Conservation (phyloP, 768 basidiomycete genomes). For the Lentinula aciculospora region DNA sequence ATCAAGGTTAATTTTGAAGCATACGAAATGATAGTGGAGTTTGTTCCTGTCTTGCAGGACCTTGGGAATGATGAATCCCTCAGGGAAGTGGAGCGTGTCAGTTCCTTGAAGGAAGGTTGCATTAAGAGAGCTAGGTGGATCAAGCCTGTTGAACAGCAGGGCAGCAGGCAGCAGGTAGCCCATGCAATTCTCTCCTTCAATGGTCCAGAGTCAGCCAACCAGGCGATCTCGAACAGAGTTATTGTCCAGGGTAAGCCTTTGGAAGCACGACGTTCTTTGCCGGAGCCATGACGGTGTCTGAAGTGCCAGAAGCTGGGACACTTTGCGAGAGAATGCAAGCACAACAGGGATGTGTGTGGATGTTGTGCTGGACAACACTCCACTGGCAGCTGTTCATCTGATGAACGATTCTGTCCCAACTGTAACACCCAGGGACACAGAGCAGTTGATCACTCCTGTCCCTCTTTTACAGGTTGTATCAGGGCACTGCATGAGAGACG, state of each 20-base stretch:
- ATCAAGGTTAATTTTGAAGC: neutral
- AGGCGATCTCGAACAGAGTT: conserved; percentile 15
- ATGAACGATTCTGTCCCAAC: conserved; percentile 16
- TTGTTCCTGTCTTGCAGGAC: conserved; percentile 16
- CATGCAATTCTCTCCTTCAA: conserved; percentile 18
- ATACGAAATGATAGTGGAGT: conserved; percentile 14
- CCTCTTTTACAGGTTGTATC: conserved; percentile 11
- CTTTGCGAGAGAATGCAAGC: conserved; percentile 12
- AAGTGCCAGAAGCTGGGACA: conserved; percentile 20
- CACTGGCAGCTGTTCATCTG: conserved; percentile 12
- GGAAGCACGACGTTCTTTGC: conserved; percentile 9
- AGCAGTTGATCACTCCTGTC: conserved; percentile 20
- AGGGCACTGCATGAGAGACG: conserved; percentile 7
- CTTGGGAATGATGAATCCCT: neutral
- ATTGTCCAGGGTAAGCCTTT: conserved; percentile 12
- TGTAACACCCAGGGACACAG: conserved; percentile 21
- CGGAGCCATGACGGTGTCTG: conserved; percentile 19
- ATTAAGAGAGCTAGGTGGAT: conserved; percentile 19
- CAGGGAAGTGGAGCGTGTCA: conserved; percentile 12
- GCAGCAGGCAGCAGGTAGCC: conserved; percentile 14
- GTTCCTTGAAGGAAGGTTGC: neutral
- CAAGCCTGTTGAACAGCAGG: conserved; percentile 15
- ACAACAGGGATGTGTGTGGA: conserved; percentile 8
- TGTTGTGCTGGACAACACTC: conserved; percentile 15
- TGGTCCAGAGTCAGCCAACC: conserved; percentile 16